Percentiles rank a stretch among this genome's conserved stretches.
These are phyloP conservation scores for Bipolaris sorokiniana DNA, from an alignment of 2,329 filamentous ascomycete genomes.

Conservation along the genomic window DNA sequence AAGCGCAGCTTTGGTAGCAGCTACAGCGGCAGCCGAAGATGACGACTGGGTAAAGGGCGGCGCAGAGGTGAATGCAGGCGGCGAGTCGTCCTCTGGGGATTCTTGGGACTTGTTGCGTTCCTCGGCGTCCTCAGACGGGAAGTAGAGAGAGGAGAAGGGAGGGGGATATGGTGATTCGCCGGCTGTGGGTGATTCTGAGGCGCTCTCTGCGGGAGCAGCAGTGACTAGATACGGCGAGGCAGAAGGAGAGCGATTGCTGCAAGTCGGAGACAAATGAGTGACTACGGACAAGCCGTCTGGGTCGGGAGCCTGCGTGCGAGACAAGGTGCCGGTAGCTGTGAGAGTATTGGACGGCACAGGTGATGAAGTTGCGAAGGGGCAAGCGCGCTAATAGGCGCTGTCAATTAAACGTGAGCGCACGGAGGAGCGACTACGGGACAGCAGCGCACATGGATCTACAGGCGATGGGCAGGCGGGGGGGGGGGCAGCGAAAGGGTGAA, in stretches of 20 bases:
- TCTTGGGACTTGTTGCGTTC: constrained; percentile 55
- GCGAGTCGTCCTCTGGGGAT: constrained; percentile 43
- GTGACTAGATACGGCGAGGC: constrained; percentile 39
- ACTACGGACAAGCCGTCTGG: constrained; percentile 54
- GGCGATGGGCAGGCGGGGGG: constrained; percentile 6
- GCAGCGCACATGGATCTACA: constrained; percentile 33
- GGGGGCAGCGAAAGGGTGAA: constrained; percentile 14
- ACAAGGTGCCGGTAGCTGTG: constrained; percentile 51
- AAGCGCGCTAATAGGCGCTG: constrained; percentile 36
- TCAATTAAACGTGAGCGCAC: constrained; percentile 36
- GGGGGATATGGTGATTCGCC: constrained; percentile 63
- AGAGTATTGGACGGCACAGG: constrained; percentile 26
- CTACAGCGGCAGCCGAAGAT: constrained; percentile 54
- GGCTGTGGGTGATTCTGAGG: constrained; percentile 49
- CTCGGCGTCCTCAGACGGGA: constrained; percentile 55
- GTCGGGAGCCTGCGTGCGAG: constrained; percentile 50
- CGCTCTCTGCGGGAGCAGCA: constrained; percentile 46
- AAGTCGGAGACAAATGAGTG: constrained; percentile 48
- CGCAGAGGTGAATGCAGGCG: constrained; percentile 60
- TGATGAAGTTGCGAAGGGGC: constrained; percentile 33
- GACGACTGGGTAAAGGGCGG: constrained; percentile 59
- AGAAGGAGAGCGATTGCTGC: constrained; percentile 33
- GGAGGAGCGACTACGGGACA: constrained; percentile 24
- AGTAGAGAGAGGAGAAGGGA: constrained; percentile 69
- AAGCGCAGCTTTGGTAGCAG: constrained; percentile 84